Conservation (phyloP, 2,329 filamentous ascomycete species). For the Pyrenophora teres region DNA sequence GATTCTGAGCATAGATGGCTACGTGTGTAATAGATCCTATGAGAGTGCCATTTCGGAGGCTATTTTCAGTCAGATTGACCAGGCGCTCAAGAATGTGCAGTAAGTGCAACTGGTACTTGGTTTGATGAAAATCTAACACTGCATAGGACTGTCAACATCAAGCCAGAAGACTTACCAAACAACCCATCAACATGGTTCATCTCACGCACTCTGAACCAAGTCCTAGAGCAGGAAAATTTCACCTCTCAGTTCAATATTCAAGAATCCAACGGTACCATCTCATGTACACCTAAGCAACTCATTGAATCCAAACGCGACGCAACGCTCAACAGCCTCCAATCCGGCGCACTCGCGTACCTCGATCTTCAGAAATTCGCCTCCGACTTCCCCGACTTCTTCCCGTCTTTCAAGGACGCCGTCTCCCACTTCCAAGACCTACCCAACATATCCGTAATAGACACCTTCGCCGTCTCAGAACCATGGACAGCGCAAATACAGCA, state of each 20-base stretch:
- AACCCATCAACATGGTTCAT: slow-evolving; percentile 35
- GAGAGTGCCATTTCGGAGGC: background rate
- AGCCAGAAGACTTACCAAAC: slow-evolving; percentile 23
- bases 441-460: slow-evolving; percentile 18
- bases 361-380: slow-evolving; percentile 25
- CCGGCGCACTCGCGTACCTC: slow-evolving; percentile 27
- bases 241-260: slow-evolving; percentile 22
- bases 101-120: slow-evolving; percentile 12
- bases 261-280: slow-evolving; percentile 15
- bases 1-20: slow-evolving; percentile 19
- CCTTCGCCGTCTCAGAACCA: slow-evolving; percentile 30
- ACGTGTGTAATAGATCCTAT: slow-evolving; percentile 24
- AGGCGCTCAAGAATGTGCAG: slow-evolving; percentile 16
- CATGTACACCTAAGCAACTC: slow-evolving; percentile 30
- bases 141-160: slow-evolving; percentile 21
- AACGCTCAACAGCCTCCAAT: slow-evolving; percentile 20
- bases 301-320: slow-evolving; percentile 24
- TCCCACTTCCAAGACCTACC: slow-evolving; percentile 13
- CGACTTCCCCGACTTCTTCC: slow-evolving; percentile 24
- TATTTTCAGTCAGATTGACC: slow-evolving; percentile 14
- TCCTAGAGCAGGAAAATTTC: slow-evolving; percentile 13
- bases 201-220: slow-evolving; percentile 12
- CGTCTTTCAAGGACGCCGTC: slow-evolving; percentile 19
- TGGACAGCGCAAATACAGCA: slow-evolving; percentile 26
- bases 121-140: background rate